Percentiles rank a stretch among this genome's conserved stretches.
phyloP scores from a whole-genome alignment of 2,329 filamentous ascomycete genomes.

The Penicillium sp. region DNA sequence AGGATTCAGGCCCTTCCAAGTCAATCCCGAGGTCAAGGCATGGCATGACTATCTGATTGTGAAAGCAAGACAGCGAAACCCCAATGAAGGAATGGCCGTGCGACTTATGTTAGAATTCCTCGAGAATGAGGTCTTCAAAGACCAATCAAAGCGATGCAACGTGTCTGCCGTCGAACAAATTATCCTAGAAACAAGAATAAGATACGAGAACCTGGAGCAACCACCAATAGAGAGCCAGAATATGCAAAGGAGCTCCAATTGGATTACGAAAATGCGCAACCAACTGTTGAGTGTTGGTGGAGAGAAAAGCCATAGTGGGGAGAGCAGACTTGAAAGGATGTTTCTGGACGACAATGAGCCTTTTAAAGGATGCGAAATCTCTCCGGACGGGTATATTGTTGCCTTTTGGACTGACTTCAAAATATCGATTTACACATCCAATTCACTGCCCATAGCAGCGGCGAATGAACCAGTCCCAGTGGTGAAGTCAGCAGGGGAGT shows the following conservation, averaged over 20 bases:
- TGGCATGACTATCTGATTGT: constrained; percentile 17
- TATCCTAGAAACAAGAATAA: constrained; percentile 11
- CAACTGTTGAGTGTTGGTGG: neutral
- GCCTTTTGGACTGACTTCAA: constrained; percentile 32
- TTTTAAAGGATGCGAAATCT: constrained; percentile 31
- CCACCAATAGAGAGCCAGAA: neutral
- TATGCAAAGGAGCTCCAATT: neutral
- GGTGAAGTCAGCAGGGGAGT: neutral
- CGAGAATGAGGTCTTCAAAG: constrained; percentile 25
- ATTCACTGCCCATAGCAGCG: constrained; percentile 8
- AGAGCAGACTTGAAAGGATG: neutral
- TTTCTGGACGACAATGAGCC: constrained; percentile 13
- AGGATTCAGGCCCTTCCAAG: neutral
- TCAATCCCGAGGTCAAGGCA: constrained; percentile 8
- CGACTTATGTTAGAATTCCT: constrained; percentile 28
- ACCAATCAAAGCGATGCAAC: constrained; percentile 20
- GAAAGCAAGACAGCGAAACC: neutral
- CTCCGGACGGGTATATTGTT: constrained; percentile 25
- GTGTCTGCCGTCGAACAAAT: constrained; percentile 21
- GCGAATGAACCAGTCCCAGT: neutral
- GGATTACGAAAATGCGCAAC: neutral
- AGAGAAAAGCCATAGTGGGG: neutral
- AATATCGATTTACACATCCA: constrained; percentile 27
- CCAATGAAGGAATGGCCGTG: constrained; percentile 23
- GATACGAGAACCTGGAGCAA: neutral